Evolutionary conservation across 1,139 yeast species (phyloP), one percentile per base, ranked within the genome.

Genomic region (Yamadazyma sp.): DNA sequence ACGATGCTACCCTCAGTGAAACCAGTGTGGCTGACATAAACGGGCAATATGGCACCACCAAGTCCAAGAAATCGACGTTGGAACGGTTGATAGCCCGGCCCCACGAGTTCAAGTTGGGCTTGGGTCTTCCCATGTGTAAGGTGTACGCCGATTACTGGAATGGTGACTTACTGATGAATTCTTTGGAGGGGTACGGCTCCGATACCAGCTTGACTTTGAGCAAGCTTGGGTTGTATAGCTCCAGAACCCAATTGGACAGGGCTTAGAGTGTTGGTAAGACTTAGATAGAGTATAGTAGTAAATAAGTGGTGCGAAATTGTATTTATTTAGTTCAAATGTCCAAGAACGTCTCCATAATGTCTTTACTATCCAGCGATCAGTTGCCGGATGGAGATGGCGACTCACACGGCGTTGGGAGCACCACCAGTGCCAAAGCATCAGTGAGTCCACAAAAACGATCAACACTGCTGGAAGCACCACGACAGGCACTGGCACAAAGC

Each of bases 131-230:
- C 0, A 80, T 90, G 82, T 84, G 95, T 52, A 81, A 86, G 48
- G 87, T 90, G 0, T 90, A 90, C 56, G 90, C 96, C 0, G 97
- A 90, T 51, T 90, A 90, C 60, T 90, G 97, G 97, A 92, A 89
- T 52, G 97, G 97, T 4, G 84, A 82, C 37, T 62, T 90, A 37
- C 83, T 80, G 48, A 77, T 90, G 73, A 85, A 84, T 52, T 83
- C 95, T 1, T 65, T 90, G 34, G 92, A 87, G 46, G 97, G 96
- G 2, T 87, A 84, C 51, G 97, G 98, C 3, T 80, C 94, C 34
- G 98, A 90, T 56, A 89, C 94, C 0, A 83, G 84, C 44, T 64
- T 92, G 53, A 78, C 84, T 18, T 67, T 90, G 44, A 84, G 89
- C 24, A 86, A 88, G 54, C 71, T 88, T 41, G 95, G 95, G 27